phyloP scores from a whole-genome alignment of 495 filamentous ascomycete genomes.

The Penicillium argentinense region DNA sequence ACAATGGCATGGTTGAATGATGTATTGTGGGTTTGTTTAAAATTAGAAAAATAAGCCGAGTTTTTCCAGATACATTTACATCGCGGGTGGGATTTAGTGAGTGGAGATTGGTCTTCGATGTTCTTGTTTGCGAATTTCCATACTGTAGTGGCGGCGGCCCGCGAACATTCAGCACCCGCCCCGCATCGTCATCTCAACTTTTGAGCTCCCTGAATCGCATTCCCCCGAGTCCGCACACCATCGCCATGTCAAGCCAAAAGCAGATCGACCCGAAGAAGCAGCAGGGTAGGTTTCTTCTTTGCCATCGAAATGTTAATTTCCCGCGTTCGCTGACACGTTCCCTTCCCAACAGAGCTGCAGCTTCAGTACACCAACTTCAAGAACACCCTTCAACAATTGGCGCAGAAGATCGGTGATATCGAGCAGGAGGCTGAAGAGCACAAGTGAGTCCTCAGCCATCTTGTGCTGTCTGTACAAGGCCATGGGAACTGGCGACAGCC shows the following conservation, averaged over 20 bases:
- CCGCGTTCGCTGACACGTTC: slow-evolving; percentile 11
- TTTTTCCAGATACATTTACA: too few relatives aligned
- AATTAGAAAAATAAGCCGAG: too few relatives aligned
- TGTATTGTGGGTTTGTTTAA: too few relatives aligned
- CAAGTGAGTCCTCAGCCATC: slow-evolving; percentile 64
- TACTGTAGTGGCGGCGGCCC: slow-evolving; percentile 13
- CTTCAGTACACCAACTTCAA: slow-evolving; percentile 94
- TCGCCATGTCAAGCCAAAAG: slow-evolving; percentile 45
- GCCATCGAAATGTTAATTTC: neutral
- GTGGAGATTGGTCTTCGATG: too few relatives aligned
- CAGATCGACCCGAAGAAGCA: slow-evolving; percentile 67
- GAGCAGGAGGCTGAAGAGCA: slow-evolving; percentile 97
- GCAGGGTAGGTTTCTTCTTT: slow-evolving; percentile 63
- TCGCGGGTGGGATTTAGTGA: too few relatives aligned
- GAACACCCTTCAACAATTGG: slow-evolving; percentile 88
- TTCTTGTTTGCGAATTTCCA: neutral
- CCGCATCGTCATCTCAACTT: slow-evolving; percentile 39
- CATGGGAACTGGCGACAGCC: too few relatives aligned
- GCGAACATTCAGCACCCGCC: slow-evolving; percentile 25
- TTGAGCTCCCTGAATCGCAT: slow-evolving; percentile 22
- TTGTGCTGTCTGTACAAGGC: neutral
- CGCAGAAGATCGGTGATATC: slow-evolving; percentile 93
- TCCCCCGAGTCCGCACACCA: slow-evolving; percentile 11
- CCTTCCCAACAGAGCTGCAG: slow-evolving; percentile 72
- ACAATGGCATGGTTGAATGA: too few relatives aligned